Evolutionary conservation across 129 eudicot species (phyloP), one percentile per base, ranked within the genome.

Genomic region (Glebionis coronaria): DNA sequence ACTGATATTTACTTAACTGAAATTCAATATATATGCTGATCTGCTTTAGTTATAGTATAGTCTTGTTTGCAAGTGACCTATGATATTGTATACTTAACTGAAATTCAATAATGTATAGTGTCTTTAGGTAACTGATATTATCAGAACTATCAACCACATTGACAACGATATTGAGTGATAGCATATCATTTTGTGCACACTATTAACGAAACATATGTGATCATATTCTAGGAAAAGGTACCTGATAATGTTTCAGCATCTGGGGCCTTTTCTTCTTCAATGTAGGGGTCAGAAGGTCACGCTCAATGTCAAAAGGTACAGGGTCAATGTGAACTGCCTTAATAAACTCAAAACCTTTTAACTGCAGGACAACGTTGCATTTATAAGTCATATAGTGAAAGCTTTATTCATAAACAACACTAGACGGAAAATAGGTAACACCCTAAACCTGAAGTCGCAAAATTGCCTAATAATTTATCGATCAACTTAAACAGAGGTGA

Each of bases 261-360:
- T 91, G 95, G 18, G 97, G 95, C 75, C 97, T 77, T 73, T 91
- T 87, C 87, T 87, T 87, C 82, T 91, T 91, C 57, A 76, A 77
- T 14, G 95, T 91, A 3, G 92, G 97, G 5, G 97, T 91, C 18
- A 87, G 65, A 55, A 91, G 97, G 78, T 91, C 97, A n/a, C 88
- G 90, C 2, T 91, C 93, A 73, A 91, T 87, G 84, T 87, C 92
- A 61, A 91, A 91, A n/a, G 90, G 97, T 47, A 71, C 75, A 4
- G 90, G 95, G 54, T 91, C 95, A 68, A 91, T 82, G 83, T 87
- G 90, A 65, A 87, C 65, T 16, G 86, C 90, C 76, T 81, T 91
- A 20, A 91, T 68, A 10, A 84, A 68, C 71, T 91, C 95, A 77
- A 91, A 91, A 5, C 97, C 97, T 80, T 91, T 91, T 72, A 91